These are phyloP conservation scores for Colletotrichum cuscutae DNA, from an alignment of 2,329 filamentous ascomycete genomes.

Conservation along the genomic window DNA sequence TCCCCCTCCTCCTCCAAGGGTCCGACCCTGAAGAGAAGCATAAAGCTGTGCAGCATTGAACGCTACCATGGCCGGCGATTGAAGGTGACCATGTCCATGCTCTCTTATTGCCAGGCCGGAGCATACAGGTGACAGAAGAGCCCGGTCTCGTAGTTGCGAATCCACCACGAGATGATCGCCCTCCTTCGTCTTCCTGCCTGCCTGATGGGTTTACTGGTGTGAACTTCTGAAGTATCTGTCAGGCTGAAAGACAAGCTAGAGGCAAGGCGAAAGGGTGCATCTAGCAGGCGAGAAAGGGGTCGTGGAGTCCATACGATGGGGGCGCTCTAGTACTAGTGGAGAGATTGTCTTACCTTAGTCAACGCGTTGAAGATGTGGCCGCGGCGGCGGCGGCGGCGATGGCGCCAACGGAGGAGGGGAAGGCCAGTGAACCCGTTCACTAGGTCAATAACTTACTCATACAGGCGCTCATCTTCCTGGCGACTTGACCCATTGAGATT, in stretches of 20 bases:
- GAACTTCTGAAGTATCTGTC: neutral
- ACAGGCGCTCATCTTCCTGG: neutral
- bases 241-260: neutral
- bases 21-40: constrained; percentile 4
- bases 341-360: neutral
- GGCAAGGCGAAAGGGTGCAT: constrained; percentile 6
- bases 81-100: neutral
- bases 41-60: constrained; percentile 7
- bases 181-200: neutral
- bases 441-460: neutral
- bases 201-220: constrained; percentile 10
- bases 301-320: neutral
- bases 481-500: neutral
- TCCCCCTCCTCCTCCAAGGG: neutral
- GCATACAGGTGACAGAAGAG: neutral
- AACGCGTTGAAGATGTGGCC: neutral
- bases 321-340: neutral
- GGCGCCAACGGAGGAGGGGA: neutral
- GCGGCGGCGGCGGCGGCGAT: neutral
- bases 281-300: constrained; percentile 10
- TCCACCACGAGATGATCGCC: neutral
- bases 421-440: neutral
- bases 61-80: neutral
- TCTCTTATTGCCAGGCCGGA: neutral
- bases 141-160: neutral